These are phyloP conservation scores for Suillus bovinus DNA, from an alignment of 768 basidiomycete species.

Conservation along the genomic window DNA sequence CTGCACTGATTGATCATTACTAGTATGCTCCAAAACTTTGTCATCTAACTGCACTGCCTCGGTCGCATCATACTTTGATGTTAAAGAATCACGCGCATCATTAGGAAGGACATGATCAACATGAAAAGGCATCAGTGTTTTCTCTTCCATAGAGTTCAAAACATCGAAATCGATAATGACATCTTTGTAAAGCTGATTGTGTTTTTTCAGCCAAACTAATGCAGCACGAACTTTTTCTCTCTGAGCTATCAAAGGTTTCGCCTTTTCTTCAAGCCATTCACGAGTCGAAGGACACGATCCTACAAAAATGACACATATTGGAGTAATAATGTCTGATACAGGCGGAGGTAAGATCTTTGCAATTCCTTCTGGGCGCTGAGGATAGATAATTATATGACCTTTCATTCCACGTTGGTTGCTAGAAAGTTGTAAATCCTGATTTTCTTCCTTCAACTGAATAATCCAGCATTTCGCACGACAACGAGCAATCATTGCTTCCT, in stretches of 20 bases:
- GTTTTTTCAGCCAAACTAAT: conserved; percentile 35
- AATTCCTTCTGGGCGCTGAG: conserved; percentile 33
- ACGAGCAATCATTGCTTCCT: conserved; percentile 41
- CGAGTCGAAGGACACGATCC: conserved; percentile 29
- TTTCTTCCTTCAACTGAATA: conserved; percentile 34
- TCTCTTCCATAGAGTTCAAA: conserved; percentile 19
- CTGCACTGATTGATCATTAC: no score
- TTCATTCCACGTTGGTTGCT: conserved; percentile 32
- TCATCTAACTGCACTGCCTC: no score
- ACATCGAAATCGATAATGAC: conserved; percentile 26
- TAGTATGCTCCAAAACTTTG: no score
- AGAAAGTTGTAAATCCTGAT: background rate
- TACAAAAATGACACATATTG: conserved; percentile 44
- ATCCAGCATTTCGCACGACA: conserved; percentile 40
- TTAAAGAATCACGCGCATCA: conserved; percentile 13
- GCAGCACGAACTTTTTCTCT: conserved; percentile 33
- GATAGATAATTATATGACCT: conserved; percentile 44
- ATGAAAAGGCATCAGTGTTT: conserved; percentile 28
- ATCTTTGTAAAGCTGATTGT: conserved; percentile 38
- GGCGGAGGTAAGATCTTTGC: conserved; percentile 35
- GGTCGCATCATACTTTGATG: conserved; percentile 19
- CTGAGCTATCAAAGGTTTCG: conserved; percentile 36
- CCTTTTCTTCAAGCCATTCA: conserved; percentile 33
- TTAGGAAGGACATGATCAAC: conserved; percentile 25
- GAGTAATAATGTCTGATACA: conserved; percentile 34